These are phyloP conservation scores for Candida yuanshanica DNA, from an alignment of 805 yeast species.

Conservation along the genomic window DNA sequence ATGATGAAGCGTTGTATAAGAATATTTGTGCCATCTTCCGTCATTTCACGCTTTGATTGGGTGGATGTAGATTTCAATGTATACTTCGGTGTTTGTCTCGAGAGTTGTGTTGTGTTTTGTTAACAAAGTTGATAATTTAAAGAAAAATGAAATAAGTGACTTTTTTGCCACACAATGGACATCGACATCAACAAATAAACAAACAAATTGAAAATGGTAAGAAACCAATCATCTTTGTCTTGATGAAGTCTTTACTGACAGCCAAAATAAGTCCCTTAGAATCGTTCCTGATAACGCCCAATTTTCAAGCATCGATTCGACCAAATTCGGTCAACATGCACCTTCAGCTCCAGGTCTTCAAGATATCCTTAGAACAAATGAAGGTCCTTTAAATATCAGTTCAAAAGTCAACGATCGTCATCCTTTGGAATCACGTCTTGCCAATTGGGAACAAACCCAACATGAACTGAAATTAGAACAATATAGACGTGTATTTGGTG, in stretches of 20 bases:
- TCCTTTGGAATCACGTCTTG: slow-evolving; percentile 74
- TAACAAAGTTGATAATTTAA: no score
- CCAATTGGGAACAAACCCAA: slow-evolving; percentile 77
- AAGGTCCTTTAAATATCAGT: slow-evolving; percentile 49
- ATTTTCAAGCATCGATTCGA: slow-evolving; percentile 43
- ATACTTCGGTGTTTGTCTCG: no score
- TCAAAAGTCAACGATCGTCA: slow-evolving; percentile 72
- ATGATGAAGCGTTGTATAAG: neutral
- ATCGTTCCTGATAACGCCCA: slow-evolving; percentile 49
- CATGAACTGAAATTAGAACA: slow-evolving; percentile 65
- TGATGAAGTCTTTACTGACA: no score
- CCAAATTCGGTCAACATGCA: slow-evolving; percentile 40
- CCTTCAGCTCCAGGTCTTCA: slow-evolving; percentile 69
- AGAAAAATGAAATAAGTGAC: no score
- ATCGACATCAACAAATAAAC: neutral
- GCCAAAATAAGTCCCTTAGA: slow-evolving; percentile 36
- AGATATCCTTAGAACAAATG: slow-evolving; percentile 59
- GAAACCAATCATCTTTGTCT: neutral
- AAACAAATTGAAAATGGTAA: neutral
- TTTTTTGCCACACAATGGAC: no score
- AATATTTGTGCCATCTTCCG: neutral
- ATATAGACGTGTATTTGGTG: slow-evolving; percentile 79
- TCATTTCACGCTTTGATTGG: neutral
- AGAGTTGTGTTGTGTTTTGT: no score
- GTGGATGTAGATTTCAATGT: neutral